Evolutionary conservation across 176 grass and related monocot genomes (phyloP).

Genomic region (Triticum urartu): DNA sequence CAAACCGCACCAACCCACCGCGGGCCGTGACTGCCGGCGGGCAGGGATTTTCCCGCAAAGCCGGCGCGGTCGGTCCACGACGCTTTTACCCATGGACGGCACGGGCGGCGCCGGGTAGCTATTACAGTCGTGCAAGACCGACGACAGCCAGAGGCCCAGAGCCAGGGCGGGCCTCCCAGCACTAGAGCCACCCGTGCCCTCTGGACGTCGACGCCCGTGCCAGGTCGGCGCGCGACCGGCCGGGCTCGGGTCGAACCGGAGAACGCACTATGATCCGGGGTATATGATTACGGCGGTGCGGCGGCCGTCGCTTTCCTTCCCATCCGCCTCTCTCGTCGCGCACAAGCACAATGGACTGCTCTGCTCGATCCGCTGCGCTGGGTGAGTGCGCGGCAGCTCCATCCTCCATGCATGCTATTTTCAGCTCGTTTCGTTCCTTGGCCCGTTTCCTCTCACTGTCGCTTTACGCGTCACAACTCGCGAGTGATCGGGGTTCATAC

Average conservation of each 20-base stretch:
- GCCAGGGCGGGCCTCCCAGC: neutral
- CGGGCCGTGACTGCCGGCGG: neutral
- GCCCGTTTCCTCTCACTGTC: neutral
- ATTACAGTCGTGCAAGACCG: neutral
- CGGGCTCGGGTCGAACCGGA: too few species aligned
- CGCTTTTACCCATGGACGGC: conserved; percentile 10
- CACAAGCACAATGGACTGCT: conserved; percentile 9
- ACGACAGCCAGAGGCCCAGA: neutral
- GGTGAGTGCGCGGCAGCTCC: conserved; percentile 18
- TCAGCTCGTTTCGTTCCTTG: neutral
- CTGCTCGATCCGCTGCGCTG: neutral
- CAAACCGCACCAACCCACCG: neutral
- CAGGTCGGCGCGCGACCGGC: neutral
- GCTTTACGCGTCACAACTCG: too few species aligned
- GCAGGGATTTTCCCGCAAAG: neutral
- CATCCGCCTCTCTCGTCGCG: neutral
- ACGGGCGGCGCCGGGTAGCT: neutral
- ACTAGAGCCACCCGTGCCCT: neutral
- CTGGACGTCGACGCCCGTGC: neutral
- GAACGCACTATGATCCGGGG: neutral
- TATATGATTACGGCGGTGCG: neutral
- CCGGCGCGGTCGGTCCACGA: neutral
- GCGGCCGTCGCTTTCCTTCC: conserved; percentile 29
- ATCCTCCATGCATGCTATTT: neutral
- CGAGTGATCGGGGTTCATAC: conserved; percentile 34